Base-by-base conservation (phyloP, 2,329 filamentous ascomycete genomes). In the Teratosphaeria epicoccoides region DNA sequence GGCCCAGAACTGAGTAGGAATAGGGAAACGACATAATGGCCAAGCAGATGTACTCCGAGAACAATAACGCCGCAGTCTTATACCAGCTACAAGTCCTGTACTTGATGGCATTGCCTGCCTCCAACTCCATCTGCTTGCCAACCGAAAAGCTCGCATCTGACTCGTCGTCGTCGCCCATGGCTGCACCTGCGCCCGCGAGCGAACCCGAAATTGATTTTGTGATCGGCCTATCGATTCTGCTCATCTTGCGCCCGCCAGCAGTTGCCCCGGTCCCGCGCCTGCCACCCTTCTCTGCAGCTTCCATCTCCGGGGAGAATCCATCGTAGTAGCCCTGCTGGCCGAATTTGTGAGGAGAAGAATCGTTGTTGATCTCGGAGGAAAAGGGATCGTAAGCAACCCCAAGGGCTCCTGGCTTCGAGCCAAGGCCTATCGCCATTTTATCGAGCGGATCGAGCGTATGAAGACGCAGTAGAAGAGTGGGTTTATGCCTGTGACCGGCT, bases 1-100 rank as follows among this genome's bases (percentile, higher is more conserved):
- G 77, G 6, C 90, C 90, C 6, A 96, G 79, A 24, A 91, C 73
- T 43, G 88, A 87, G 70, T 96, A 96, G 0, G 88, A 95, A 78
- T 87, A 95, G 0, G 90, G 90, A 61, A 96, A 96, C 48, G 87
- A 94, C 89, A 96, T 95, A 66, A 95, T 95, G 22, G 80, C 80
- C 70, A 96, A 73, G 67, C 88, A 95, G 54, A 96, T 96, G 68
- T 96, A 96, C 74, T 96, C 90, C 48, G 88, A 93, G 71, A 96
- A 95, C 49, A 96, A 81, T 60, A 95, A 69, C 1, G 85, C 88
- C 0, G 90, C 88, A 49, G 90, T 95, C 85, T 95, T 95, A 65
- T 87, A 85, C 90, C 90, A 96, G 59, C 84, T 90, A 72, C 90
- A 96, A 37, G 89, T 95, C 55, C 90, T 79, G 68, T 96, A 96